Conservation (phyloP, 805 yeast genomes). For the Saccharomycopsis sp. region DNA sequence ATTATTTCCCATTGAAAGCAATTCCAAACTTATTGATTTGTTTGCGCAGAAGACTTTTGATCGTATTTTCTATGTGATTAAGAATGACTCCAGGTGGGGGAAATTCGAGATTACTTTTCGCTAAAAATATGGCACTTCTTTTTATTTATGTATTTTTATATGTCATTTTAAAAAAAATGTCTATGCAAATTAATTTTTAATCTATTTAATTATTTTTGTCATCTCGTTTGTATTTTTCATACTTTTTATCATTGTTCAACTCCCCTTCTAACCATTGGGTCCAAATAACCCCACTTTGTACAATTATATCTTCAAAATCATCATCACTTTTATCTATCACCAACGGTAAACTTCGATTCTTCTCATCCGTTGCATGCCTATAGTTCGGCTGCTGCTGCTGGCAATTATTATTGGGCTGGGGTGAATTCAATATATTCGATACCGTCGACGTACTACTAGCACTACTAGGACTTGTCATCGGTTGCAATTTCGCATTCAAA, state of each 20-base stretch:
- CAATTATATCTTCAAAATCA: slow-evolving; percentile 18
- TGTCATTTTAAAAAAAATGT: background rate
- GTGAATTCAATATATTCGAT: background rate
- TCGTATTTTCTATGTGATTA: slow-evolving; percentile 15
- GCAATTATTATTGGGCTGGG: background rate
- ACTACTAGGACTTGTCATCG: background rate
- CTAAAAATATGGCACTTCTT: background rate
- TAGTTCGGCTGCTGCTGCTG: too few species aligned
- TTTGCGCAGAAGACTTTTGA: slow-evolving; percentile 20
- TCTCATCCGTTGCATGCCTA: slow-evolving; percentile 5
- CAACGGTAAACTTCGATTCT: slow-evolving; percentile 13
- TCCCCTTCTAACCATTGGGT: slow-evolving; percentile 13
- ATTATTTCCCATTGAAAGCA: background rate
- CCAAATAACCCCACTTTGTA: slow-evolving; percentile 17
- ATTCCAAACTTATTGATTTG: slow-evolving; percentile 4
- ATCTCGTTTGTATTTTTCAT: too few species aligned
- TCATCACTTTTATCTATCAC: slow-evolving; percentile 18
- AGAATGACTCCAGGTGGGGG: slow-evolving; percentile 18
- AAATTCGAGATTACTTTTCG: slow-evolving; percentile 19
- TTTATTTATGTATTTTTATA: too few species aligned
- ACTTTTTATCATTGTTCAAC: background rate
- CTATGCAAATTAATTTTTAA: too few species aligned
- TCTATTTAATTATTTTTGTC: too few species aligned
- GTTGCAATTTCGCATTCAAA: background rate
- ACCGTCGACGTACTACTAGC: background rate